Conservation (phyloP, 208 protist genomes). For the Acanthamoeba triangularis region DNA sequence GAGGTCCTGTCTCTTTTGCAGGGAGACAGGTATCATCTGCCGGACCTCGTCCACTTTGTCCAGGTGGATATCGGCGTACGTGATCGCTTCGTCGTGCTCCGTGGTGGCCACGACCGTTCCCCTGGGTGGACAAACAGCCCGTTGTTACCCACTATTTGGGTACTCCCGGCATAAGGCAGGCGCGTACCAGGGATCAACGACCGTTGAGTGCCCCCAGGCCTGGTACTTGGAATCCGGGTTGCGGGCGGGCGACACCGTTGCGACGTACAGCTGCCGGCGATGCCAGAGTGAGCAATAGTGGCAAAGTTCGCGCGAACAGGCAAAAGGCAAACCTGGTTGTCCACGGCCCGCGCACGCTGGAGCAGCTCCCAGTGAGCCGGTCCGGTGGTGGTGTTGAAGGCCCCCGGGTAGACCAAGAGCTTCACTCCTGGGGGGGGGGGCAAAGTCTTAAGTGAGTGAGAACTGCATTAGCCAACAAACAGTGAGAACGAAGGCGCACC, state of each 20-base stretch:
- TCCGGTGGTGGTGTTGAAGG: constrained; percentile 99
- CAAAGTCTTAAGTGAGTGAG: too few relatives aligned
- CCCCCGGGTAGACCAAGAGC: constrained; percentile 97
- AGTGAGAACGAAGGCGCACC: constrained; percentile 1
- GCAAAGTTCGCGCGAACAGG: constrained; percentile 67
- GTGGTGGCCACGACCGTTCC: constrained; percentile 91
- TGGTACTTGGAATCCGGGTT: constrained; percentile 94
- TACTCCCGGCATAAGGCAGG: neutral
- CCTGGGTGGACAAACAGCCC: neutral
- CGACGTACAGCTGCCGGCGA: constrained; percentile 97
- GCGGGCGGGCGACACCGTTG: constrained; percentile 96
- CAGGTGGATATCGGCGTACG: constrained; percentile 91
- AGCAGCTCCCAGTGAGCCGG: constrained; percentile 98
- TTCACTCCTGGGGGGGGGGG: constrained; percentile 87
- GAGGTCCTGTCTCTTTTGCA: constrained; percentile 88
- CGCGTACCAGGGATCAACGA: constrained; percentile 94
- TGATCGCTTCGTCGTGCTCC: constrained; percentile 86
- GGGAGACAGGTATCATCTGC: constrained; percentile 80
- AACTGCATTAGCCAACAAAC: neutral
- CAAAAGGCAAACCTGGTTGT: constrained; percentile 92
- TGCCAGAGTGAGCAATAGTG: constrained; percentile 86
- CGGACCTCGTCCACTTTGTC: constrained; percentile 77
- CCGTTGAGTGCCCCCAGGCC: constrained; percentile 98
- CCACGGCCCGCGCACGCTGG: constrained; percentile 91
- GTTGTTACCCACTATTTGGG: neutral